Evolutionary conservation across 208 protist species (phyloP), one percentile per base, ranked within the genome.

Genomic region (Leishmania major): DNA sequence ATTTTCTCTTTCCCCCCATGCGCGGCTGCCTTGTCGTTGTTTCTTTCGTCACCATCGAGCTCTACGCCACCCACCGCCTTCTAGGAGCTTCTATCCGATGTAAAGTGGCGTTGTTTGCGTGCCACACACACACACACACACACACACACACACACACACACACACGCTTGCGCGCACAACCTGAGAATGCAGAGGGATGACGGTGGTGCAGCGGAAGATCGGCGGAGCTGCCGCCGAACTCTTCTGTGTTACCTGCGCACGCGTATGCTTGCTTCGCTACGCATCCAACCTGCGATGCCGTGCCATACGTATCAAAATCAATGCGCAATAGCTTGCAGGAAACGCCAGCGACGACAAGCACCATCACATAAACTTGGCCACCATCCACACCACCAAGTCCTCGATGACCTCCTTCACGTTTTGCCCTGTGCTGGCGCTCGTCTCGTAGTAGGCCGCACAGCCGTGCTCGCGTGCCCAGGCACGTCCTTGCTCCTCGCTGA

Each of bases 391-490:
- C 79, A 97, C 90, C 15, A 95, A 78, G 13, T 78, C 84, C 67
- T 97, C 91, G 37, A 97, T 84, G 17, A 87, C 76, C 66, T 91
- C 90, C 72, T 80, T 81, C 35, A 96, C 90, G 43, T 89, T 87
- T 70, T 79, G 71, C 57, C 75, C 90, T 1, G 84, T 93, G 70
- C 86, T 94, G 55, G 93, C 91, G 81, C 91, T 96, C 6, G 89
- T 93, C 66, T 96, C 93, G 78, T 86, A 95, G 89, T 96, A 97
- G 17, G 78, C 89, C n/a, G 84, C 75, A 75, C 86, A 93, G 69
- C 88, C 87, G 28, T 92, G 85, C 51, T 67, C 81, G 43, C 85
- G 73, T 15, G 94, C 92, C 94, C 94, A 97, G 43, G 82, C 60
- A 59, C 87, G 86, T 6, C 87, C 94, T 53, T 92, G 80, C 70